These are phyloP conservation scores for Hippophae rhamnoides DNA, from an alignment of 306 rosid species.

Conservation along the genomic window DNA sequence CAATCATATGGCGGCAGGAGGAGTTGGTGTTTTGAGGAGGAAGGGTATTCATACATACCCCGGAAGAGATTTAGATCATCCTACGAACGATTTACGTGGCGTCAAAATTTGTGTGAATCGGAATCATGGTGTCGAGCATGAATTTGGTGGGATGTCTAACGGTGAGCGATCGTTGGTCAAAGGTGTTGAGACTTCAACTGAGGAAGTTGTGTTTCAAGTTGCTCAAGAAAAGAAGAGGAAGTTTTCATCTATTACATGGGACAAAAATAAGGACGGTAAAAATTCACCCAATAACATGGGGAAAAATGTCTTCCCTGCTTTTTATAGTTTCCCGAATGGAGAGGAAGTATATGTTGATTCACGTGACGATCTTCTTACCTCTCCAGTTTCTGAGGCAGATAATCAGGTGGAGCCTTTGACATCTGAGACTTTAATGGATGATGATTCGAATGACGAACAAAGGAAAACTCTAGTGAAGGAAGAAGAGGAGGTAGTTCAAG, in stretches of 20 bases:
- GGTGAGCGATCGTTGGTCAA: not conserved
- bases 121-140: constrained; percentile 10
- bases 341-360: constrained; percentile 6
- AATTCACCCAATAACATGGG: constrained; percentile 21
- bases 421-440: constrained; percentile 7
- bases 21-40: constrained; percentile 40
- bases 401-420: constrained; percentile 8
- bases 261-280: constrained; percentile 33
- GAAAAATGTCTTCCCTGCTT: constrained; percentile 11
- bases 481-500: constrained; percentile 16
- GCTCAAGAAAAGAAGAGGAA: constrained; percentile 57
- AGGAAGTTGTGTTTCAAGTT: constrained; percentile 11
- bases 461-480: constrained; percentile 15
- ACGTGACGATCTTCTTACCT: not conserved
- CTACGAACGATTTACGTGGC: constrained; percentile 16
- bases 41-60: constrained; percentile 31
- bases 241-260: constrained; percentile 55
- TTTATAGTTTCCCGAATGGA: not conserved
- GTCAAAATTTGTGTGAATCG: constrained; percentile 8
- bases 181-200: constrained; percentile 12
- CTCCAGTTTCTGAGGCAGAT: not conserved
- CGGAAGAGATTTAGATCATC: constrained; percentile 23
- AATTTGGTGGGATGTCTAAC: constrained; percentile 19
- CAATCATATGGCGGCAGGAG: constrained; percentile 75
- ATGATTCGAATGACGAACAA: constrained; percentile 3